Percentiles rank a stretch among this genome's conserved stretches.
Conservation (phyloP, 75 land plant genomes). For the Picea glauca region DNA sequence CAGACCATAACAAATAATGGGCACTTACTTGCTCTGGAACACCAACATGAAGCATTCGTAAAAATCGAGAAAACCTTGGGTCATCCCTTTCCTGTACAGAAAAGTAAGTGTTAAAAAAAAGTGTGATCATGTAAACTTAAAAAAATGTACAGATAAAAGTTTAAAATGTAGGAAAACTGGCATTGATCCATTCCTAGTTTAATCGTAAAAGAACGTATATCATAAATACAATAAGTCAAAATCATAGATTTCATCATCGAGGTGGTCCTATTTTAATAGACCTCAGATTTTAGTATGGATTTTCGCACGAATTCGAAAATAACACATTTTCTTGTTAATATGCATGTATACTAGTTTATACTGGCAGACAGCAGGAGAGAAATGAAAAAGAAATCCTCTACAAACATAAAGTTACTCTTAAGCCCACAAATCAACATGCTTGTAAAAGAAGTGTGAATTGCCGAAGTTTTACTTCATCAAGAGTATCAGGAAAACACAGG, state of each 20-base stretch:
- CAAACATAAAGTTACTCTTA: too few relatives aligned
- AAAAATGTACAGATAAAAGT: background rate
- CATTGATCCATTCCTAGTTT: background rate
- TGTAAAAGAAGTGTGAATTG: background rate
- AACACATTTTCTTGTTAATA: background rate
- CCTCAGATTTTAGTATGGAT: background rate
- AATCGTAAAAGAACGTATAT: background rate
- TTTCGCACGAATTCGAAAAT: background rate
- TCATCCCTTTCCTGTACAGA: slow-evolving; percentile 15
- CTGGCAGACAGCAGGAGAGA: too few relatives aligned
- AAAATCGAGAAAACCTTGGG: slow-evolving; percentile 17
- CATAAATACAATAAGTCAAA: background rate
- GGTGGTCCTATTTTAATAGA: background rate
- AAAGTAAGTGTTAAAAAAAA: background rate
- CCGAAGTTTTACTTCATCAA: background rate
- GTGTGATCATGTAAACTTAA: background rate
- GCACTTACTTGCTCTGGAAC: slow-evolving; percentile 21
- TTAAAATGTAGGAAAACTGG: background rate
- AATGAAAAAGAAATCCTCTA: too few relatives aligned
- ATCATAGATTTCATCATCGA: background rate
- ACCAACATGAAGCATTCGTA: slow-evolving; percentile 25
- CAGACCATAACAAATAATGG: background rate
- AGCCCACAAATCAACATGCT: background rate
- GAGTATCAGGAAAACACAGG: background rate
- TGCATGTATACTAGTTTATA: background rate